Base-by-base conservation (phyloP, 768 basidiomycete genomes). In the Vararia minispora region DNA sequence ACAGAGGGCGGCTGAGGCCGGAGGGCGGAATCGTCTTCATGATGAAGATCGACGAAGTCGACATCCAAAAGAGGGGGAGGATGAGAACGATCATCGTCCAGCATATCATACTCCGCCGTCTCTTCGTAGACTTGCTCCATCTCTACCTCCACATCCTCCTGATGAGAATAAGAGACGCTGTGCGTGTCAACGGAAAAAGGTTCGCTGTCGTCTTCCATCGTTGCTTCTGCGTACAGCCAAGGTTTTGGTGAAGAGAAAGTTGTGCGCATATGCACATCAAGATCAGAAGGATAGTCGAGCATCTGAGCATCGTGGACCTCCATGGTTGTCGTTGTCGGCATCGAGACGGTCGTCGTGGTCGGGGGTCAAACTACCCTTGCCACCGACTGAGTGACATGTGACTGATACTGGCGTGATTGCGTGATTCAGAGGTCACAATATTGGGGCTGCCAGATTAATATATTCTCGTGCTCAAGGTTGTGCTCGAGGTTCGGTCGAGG, bases 291-390 rank as follows among this genome's bases (percentile, higher is more conserved):
- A 33, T 43, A 48, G 36, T 48, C 47, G 25, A 46, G 41, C 47
- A 48, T 48, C 21, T 38, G 47, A 21, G 47, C 47, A 39, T 48
- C 47, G 41, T 42, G 47, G 6, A 41, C 39, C 28, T 48, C 47
- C 41, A 48, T 42, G 21, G 47, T 28, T 7, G 47, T 41, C 14
- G 35, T 22, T 11, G 44, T 33, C 39, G 45, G 46, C 47, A 47
- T 47, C 38, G n/a, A n/a, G n/a, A n/a, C n/a, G n/a, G n/a, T n/a
- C n/a, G n/a, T n/a, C n/a, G n/a, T n/a, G n/a, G n/a, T n/a, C n/a
- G n/a, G n/a, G n/a, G n/a, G n/a, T n/a, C n/a, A n/a, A n/a, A n/a
- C n/a, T n/a, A n/a, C n/a, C n/a, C n/a, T n/a, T n/a, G n/a, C n/a
- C n/a, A n/a, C n/a, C n/a, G n/a, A n/a, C n/a, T n/a, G n/a, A n/a